Conservation (phyloP, 257 asterid species). For the Knoxia roxburghii region DNA sequence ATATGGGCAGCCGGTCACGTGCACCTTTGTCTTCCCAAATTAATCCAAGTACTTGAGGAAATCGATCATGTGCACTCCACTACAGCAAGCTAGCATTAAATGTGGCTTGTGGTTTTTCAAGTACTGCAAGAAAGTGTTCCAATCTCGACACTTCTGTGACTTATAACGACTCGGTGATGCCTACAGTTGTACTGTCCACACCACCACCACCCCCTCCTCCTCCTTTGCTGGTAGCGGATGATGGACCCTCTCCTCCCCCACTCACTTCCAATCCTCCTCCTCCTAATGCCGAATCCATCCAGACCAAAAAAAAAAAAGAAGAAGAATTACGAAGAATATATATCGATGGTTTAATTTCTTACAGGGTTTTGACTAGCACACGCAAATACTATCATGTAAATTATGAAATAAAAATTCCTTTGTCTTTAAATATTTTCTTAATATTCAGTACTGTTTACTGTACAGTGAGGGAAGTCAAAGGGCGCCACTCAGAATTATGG, state of each 20-base stretch:
- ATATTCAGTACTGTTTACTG: too few relatives aligned
- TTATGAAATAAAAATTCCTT: too few relatives aligned
- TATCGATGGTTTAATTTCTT: too few relatives aligned
- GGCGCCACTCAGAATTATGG: too few relatives aligned
- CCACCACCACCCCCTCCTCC: slow-evolving; percentile 21
- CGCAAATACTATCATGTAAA: not conserved
- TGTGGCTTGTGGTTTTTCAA: slow-evolving; percentile 44
- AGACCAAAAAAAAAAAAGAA: too few relatives aligned
- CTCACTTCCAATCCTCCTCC: slow-evolving; percentile 15
- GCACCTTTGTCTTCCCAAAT: slow-evolving; percentile 49
- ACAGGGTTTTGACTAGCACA: not conserved
- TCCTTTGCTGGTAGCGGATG: slow-evolving; percentile 19
- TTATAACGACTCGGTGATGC: slow-evolving; percentile 41
- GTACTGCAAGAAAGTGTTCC: slow-evolving; percentile 46
- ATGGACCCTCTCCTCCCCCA: slow-evolving; percentile 24
- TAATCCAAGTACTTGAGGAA: slow-evolving; percentile 42
- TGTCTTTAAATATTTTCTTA: too few relatives aligned
- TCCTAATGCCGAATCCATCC: slow-evolving; percentile 36
- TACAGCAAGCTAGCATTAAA: slow-evolving; percentile 32
- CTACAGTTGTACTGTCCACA: not conserved
- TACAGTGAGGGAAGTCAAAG: too few relatives aligned
- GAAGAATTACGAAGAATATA: too few relatives aligned
- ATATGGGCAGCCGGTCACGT: slow-evolving; percentile 36
- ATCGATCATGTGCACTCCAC: slow-evolving; percentile 54
- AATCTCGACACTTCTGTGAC: slow-evolving; percentile 45